phyloP scores from a whole-genome alignment of 768 basidiomycete species.

The Mycena galericulata region DNA sequence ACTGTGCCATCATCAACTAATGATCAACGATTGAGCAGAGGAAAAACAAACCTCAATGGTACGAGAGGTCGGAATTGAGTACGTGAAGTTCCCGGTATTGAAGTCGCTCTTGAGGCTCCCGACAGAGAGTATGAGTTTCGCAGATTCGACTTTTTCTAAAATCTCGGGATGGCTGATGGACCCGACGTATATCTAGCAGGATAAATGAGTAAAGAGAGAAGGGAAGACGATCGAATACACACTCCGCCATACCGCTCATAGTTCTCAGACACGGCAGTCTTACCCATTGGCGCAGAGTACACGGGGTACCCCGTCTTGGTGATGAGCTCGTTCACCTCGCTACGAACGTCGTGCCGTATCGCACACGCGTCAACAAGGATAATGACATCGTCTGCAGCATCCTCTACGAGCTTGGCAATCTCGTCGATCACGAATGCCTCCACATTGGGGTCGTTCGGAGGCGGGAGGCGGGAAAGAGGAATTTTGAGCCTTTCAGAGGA shows the following conservation, averaged over 20 bases:
- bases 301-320: slow-evolving; percentile 77
- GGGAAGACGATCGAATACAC: slow-evolving; percentile 42
- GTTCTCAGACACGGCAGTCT: slow-evolving; percentile 78
- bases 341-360: slow-evolving; percentile 73
- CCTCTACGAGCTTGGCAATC: slow-evolving; percentile 73
- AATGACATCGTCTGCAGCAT: slow-evolving; percentile 75
- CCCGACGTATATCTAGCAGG: slow-evolving; percentile 78
- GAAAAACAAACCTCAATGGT: slow-evolving; percentile 70
- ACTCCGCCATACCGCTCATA: slow-evolving; percentile 85
- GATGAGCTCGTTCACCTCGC: slow-evolving; percentile 73
- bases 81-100: slow-evolving; percentile 91
- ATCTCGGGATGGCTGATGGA: slow-evolving; percentile 73
- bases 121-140: slow-evolving; percentile 81
- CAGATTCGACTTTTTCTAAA: slow-evolving; percentile 77
- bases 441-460: slow-evolving; percentile 66
- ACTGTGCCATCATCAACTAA: slow-evolving; percentile 49
- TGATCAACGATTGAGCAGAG: background rate
- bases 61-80: slow-evolving; percentile 67
- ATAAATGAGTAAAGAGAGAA: slow-evolving; percentile 7
- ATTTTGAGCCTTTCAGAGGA: slow-evolving; percentile 71
- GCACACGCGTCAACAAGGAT: slow-evolving; percentile 88
- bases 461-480: slow-evolving; percentile 63
- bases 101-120: slow-evolving; percentile 82
- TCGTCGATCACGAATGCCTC: slow-evolving; percentile 80
- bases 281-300: slow-evolving; percentile 85